Evolutionary conservation across 768 basidiomycete genomes (phyloP), one percentile per base, ranked within the genome.

Genomic region (Leccinellum albellum): DNA sequence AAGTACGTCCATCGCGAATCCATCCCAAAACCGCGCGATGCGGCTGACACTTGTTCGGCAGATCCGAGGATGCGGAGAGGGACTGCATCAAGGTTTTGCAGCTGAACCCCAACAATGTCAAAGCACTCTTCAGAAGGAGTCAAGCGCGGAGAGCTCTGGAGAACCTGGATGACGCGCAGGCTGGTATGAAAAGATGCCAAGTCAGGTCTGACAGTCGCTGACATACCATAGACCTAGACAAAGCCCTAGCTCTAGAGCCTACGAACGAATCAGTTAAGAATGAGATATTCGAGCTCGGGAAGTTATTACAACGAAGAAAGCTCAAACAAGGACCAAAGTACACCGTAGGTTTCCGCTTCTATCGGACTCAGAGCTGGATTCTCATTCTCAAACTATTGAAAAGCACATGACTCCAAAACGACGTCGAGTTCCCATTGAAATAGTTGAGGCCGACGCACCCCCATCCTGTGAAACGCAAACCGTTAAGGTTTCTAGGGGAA

Each of bases 111-210:
- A 75, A 74, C 26, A 94, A 91, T 64, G 83, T 87, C 24, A 96
- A 96, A 61, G 94, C 86, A 0, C 66, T 89, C 32, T 96, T 89
- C 66, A 76, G 94, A 58, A 76, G 92, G 65, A 87, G 80, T 0
- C 87, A 95, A 68, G 91, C 93, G 2, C 75, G 87, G 45, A 69
- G 77, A 13, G 84, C 74, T 4, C 64, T 88, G 61, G 81, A 75
- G 23, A 80, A 79, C 48, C 63, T 84, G 10, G 64, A 72, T 3
- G 87, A 83, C 3, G 92, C 91, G 2, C 76, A 79, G 50, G 70
- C 76, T 63, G 93, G 94, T 69, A 54, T 44, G 55, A 51, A n/a
- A 44, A 10, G 40, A 45, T n/a, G 14, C 8, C 17, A 33, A 24
- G 20, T 17, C 45, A 8, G 32, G 24, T 15, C 7, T 2, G n/a